Evolutionary conservation across 225 moss, liverwort and hornwort genomes (phyloP).

Genomic region (Bryoerythrophyllum caledonicum): DNA sequence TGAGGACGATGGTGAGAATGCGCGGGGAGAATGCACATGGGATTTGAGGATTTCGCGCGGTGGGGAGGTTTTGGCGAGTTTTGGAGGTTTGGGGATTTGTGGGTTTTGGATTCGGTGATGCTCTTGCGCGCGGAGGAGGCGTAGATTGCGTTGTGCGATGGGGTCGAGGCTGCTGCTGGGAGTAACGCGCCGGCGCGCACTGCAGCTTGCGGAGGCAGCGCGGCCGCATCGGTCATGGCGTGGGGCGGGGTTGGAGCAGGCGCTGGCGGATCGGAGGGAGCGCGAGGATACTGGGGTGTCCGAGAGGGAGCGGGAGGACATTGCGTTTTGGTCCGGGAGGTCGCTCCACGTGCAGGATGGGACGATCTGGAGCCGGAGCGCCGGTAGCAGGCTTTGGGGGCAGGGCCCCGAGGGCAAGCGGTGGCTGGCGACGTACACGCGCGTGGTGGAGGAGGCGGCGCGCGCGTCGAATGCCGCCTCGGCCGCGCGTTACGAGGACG

Average conservation of each 20-base stretch:
- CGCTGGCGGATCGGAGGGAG: conserved; percentile 35
- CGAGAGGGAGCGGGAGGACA: background rate
- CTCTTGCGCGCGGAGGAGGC: conserved; percentile 20
- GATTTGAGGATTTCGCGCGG: conserved; percentile 19
- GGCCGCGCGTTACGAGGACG: conserved; percentile 46
- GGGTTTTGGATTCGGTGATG: conserved; percentile 31
- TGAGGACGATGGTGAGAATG: conserved; percentile 24
- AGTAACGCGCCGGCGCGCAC: conserved; percentile 45
- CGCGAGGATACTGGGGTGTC: background rate
- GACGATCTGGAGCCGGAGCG: conserved; percentile 42
- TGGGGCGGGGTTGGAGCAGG: conserved; percentile 26
- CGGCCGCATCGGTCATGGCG: conserved; percentile 27
- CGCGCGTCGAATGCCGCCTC: conserved; percentile 53
- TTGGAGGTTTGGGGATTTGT: background rate
- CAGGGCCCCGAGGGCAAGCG: conserved; percentile 48
- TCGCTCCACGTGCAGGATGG: conserved; percentile 44
- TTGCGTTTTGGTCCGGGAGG: conserved; percentile 27
- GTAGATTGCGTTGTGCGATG: conserved; percentile 34
- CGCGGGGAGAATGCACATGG: conserved; percentile 20
- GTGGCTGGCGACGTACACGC: conserved; percentile 60
- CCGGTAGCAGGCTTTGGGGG: conserved; percentile 34
- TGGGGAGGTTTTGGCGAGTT: background rate
- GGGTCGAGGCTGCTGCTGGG: conserved; percentile 48
- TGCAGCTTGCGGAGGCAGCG: conserved; percentile 36
- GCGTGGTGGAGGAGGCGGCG: conserved; percentile 52